Base-by-base conservation (phyloP, 75 land plant species). In the Ceratopteris richardii region DNA sequence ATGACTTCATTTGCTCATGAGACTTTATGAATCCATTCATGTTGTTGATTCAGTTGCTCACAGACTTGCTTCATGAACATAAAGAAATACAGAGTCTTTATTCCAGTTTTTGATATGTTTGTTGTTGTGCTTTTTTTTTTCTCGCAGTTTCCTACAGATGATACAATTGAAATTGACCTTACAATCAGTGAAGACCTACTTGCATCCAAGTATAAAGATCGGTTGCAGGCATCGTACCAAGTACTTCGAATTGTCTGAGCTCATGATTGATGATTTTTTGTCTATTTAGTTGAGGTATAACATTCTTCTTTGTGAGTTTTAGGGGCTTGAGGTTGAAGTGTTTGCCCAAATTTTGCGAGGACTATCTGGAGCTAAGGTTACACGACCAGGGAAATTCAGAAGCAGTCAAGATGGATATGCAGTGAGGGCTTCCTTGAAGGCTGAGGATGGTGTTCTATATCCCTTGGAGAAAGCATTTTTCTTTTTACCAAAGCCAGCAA, bases 391-490 rank as follows among this genome's bases (percentile, higher is more conserved):
- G 47, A 80, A 78, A 37, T 89, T 89, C 80, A 80, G 95, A 28
- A 89, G 95, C 56, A 65, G 73, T 69, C 91, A 78, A 68, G 82
- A 86, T 72, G 90, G 95, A 26, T 89, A 82, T 73, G 91, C 91
- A n/a, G 95, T 89, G 25, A 82, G 88, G 56, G 78, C 95, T 41
- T 86, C 95, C 12, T 59, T 89, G 57, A 89, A 89, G 65, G 95
- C 95, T 60, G 95, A 89, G 80, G 90, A 89, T 73, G 95, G 95
- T 7, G 64, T 83, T 47, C 46, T 89, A 23, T 89, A 89, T 78
- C 91, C 95, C 19, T 78, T 89, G 55, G 95, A 89, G 58, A 89
- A 89, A 64, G 64, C 91, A 41, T 89, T 89, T 73, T 89, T 89
- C 76, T 89, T 89, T 61, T 58, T 86, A 17, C 95, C 95, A 1